Base-by-base conservation (phyloP, 495 filamentous ascomycete genomes). In the Neurospora sp. region DNA sequence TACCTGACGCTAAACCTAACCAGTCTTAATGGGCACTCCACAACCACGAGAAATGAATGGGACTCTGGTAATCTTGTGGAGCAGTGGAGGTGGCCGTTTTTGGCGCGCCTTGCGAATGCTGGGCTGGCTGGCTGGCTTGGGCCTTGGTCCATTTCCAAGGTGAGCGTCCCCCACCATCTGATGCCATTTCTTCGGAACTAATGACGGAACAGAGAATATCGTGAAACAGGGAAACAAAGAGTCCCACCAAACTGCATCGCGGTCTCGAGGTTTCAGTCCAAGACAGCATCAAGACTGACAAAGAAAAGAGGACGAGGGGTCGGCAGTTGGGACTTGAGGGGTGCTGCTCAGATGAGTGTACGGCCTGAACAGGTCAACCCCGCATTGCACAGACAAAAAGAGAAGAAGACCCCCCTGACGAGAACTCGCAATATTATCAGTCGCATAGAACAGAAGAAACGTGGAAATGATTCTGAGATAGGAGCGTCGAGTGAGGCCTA, bases 1-100 rank as follows among this genome's bases (percentile, higher is more conserved):
- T 85, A 79, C 83, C 83, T 85, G 84, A 78, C 80, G 80, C 82
- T 84, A 81, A 76, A 73, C 82, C 76, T 14, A 31, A 76, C 73
- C 42, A 39, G 27, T 70, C 16, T 71, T 74, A 16, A 18, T 68
- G 31, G 7, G 31, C 53, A 38, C 74, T 73, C 74, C 73, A 74
- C 71, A 48, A 41, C 74, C 65, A 38, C 61, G 71, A 53, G 44
- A 59, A 74, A 61, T 68, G 31, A 39, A 38, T 65, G 46, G 18
- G 18, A 70, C 73, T 76, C 61, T 74, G 75, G 69, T 71, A 72
- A 70, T 74, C 71, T 68, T 48, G 48, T 74, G 73, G 70, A 44
- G 41, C 46, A 40, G 48, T 74, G 73, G 70, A 44, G 41, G 40
- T 22, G 48, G 37, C 12, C 59, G 37, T 35, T 65, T 65, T 9